Evolutionary conservation across 257 asterid genomes (phyloP), one percentile per base, ranked within the genome.

Genomic region (Leptodermis oblonga): DNA sequence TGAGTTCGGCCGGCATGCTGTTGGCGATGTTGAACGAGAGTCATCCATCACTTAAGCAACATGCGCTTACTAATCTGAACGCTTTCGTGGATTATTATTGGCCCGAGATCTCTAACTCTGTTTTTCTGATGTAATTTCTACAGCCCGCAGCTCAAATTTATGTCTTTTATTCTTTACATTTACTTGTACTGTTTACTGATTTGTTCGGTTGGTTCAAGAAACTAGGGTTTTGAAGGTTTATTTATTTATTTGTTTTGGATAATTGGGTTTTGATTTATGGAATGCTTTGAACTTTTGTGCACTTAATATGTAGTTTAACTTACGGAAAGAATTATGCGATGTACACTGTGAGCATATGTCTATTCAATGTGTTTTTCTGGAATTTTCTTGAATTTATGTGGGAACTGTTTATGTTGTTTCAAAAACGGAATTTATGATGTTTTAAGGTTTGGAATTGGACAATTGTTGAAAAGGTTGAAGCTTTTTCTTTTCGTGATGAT

Each of bases 81-180:
- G 68, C 90, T 12, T 86, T 83, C 33, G 98, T 90, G 4, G 96
- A 90, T 80, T 85, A 77, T 80, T 92, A 86, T 78, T 92, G 98
- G 98, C 98, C 94, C 25, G 98, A 92, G 93, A 92, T 92, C 83
- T 90, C 98, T 55, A 88, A 96, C 30, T 90, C 92, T 30, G 96
- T 88, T 22, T 92, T 93, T 2, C 74, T 86, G 66, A 88, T 90
- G 98, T 92, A 88, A 42, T 62, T 22, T 36, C 49, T 20, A 3
- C 8, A 67, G 2, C 60, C 18, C 53, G 30, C 56, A 15, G n/a
- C 31, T 56, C 41, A 14, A 28, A 59, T 3, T 31, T 30, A 43
- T 43, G 51, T 10, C 18, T 13, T 6, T 25, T 65, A 6, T 20
- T 43, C 43, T 53, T 26, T 43, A 18, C 11, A 26, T 37, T 4